Conservation (phyloP, 352 stramenopile genomes). For the Lagenidium giganteum region DNA sequence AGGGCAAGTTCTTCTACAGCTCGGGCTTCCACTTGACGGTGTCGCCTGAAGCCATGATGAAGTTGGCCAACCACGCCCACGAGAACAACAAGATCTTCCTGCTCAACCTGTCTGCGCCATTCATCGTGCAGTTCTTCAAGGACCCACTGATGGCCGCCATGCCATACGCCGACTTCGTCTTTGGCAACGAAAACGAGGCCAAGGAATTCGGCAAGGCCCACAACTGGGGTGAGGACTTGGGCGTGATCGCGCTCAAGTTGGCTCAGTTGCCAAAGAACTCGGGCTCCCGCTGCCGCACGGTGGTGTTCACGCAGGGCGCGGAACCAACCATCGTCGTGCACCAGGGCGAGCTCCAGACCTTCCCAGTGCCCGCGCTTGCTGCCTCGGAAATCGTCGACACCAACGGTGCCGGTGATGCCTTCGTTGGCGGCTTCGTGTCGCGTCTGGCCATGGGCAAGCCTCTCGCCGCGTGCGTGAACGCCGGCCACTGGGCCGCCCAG, state of each 20-base stretch:
- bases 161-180: conserved; percentile 97
- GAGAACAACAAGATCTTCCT: conserved; percentile 94
- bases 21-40: conserved; percentile 99
- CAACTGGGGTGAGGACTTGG: conserved; percentile 85
- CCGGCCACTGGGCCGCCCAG: conserved; percentile 95
- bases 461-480: conserved; percentile 93
- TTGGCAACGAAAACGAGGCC: conserved; percentile 99
- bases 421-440: conserved; percentile 98
- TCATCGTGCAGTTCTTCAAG: conserved; percentile 98
- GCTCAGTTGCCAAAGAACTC: conserved; percentile 92
- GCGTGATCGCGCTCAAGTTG: conserved; percentile 91
- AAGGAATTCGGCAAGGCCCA: conserved; percentile 91
- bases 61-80: conserved; percentile 90
- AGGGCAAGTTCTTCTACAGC: conserved; percentile 96
- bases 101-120: conserved; percentile 97
- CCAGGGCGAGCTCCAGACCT: conserved; percentile 90
- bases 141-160: conserved; percentile 93
- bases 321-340: conserved; percentile 95
- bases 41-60: conserved; percentile 91
- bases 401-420: conserved; percentile 98
- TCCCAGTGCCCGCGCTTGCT: conserved; percentile 86
- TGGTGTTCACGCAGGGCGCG: conserved; percentile 98
- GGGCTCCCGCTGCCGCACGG: conserved; percentile 86
- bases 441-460: conserved; percentile 83
- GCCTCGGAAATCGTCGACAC: conserved; percentile 96